Conservation (phyloP, 2,329 filamentous ascomycete genomes). For the Fusarium dimerum region DNA sequence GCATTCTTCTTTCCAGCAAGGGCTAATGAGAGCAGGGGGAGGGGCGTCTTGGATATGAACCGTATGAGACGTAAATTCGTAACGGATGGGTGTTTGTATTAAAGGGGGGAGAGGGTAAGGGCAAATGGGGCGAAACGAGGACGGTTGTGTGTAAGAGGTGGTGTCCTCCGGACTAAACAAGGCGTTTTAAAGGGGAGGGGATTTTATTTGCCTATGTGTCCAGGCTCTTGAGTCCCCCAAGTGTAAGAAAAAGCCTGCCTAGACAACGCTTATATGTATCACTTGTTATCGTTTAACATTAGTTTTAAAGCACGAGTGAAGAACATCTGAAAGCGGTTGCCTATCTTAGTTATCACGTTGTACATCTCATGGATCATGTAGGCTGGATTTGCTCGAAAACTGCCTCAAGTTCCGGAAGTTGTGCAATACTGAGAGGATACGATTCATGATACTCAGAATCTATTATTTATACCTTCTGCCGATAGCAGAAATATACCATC, state of each 20-base stretch:
- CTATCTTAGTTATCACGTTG: not conserved
- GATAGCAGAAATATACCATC: not conserved
- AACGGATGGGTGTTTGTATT: slow-evolving; percentile 6
- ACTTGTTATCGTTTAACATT: slow-evolving; percentile 23
- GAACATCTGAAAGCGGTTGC: too few species aligned
- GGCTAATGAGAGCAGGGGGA: slow-evolving; percentile 24
- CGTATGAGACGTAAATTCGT: slow-evolving; percentile 25
- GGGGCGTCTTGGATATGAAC: slow-evolving; percentile 30
- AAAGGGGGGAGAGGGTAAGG: slow-evolving; percentile 5
- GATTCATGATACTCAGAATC: not conserved
- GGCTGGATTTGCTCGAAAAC: too few species aligned
- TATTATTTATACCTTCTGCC: not conserved
- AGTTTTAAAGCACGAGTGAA: slow-evolving; percentile 11
- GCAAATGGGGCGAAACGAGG: slow-evolving; percentile 2
- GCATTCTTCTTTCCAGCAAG: not conserved
- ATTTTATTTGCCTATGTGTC: slow-evolving; percentile 23
- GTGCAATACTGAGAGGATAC: not conserved
- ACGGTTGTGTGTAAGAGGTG: slow-evolving; percentile 1
- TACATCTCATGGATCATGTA: not conserved
- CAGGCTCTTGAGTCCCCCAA: slow-evolving; percentile 19
- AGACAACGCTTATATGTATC: slow-evolving; percentile 33
- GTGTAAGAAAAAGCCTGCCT: slow-evolving; percentile 29
- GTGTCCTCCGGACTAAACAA: slow-evolving; percentile 23
- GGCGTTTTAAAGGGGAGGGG: slow-evolving; percentile 31
- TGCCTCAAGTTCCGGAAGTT: not conserved